Evolutionary conservation across 441 rosid species (phyloP).

Genomic region (Arabidopsis lyrata): DNA sequence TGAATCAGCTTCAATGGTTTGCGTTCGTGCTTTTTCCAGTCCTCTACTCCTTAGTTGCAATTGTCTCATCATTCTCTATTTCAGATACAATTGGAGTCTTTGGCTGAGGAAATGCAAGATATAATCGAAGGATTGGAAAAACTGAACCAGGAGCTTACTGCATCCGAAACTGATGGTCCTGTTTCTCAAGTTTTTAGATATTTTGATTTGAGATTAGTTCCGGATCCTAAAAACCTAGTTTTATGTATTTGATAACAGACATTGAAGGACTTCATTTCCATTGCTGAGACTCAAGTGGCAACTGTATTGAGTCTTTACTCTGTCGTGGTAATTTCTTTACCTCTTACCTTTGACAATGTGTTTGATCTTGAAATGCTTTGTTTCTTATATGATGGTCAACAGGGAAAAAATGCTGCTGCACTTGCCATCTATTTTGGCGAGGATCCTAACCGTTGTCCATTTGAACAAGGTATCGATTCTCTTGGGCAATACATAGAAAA

Average conservation of each 20-base stretch:
- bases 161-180: constrained; percentile 95
- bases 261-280: constrained; percentile 72
- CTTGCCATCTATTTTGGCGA: constrained; percentile 96
- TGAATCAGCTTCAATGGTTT: constrained; percentile 89
- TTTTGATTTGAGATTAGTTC: constrained; percentile 16
- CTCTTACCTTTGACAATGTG: constrained; percentile 25
- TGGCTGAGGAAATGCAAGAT: constrained; percentile 99
- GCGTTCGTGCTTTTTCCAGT: constrained; percentile 28
- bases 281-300: constrained; percentile 83
- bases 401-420: constrained; percentile 99
- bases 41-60: background rate
- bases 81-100: constrained; percentile 94
- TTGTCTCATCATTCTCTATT: constrained; percentile 29
- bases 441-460: constrained; percentile 95
- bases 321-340: constrained; percentile 69
- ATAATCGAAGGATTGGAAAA: constrained; percentile 95
- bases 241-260: constrained; percentile 53
- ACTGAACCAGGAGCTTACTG: constrained; percentile 83
- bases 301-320: constrained; percentile 79
- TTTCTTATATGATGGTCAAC: constrained; percentile 40
- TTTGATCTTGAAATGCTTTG: constrained; percentile 29
- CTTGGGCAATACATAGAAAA: constrained; percentile 9
- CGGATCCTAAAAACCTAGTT: constrained; percentile 30
- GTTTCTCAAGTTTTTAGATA: constrained; percentile 80
- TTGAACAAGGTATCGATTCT: constrained; percentile 85